phyloP scores from a whole-genome alignment of 2,329 filamentous ascomycete genomes.

The Macrophomina pseudophaseolina region DNA sequence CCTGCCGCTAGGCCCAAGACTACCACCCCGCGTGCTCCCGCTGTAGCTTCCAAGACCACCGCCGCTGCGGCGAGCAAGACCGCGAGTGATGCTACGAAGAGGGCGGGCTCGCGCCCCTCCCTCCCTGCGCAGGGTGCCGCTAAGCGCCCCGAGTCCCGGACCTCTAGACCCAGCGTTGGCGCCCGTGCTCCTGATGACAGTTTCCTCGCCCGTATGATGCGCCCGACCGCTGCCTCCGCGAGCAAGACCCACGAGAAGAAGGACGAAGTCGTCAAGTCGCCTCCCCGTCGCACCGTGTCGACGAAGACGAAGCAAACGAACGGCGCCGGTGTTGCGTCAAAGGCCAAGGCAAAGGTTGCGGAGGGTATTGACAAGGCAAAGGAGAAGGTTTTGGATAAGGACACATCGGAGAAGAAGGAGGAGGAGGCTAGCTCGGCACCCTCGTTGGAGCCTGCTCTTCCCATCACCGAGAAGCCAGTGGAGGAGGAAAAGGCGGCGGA shows the following conservation, averaged over 20 bases:
- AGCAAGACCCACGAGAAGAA: slow-evolving; percentile 71
- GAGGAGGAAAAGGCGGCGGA: slow-evolving; percentile 20
- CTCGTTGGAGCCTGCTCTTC: slow-evolving; percentile 16
- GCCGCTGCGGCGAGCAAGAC: slow-evolving; percentile 37
- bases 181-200: slow-evolving; percentile 64
- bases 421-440: neutral
- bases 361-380: slow-evolving; percentile 43
- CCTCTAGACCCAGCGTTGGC: slow-evolving; percentile 34
- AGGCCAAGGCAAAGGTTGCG: slow-evolving; percentile 45
- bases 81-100: slow-evolving; percentile 45
- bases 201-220: slow-evolving; percentile 82
- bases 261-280: slow-evolving; percentile 40
- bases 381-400: slow-evolving; percentile 34
- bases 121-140: slow-evolving; percentile 37
- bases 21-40: slow-evolving; percentile 37
- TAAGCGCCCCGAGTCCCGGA: slow-evolving; percentile 59
- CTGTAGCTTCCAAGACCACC: slow-evolving; percentile 35
- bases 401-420: slow-evolving; percentile 12
- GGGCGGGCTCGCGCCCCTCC: slow-evolving; percentile 42
- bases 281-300: slow-evolving; percentile 38
- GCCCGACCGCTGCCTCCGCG: slow-evolving; percentile 72
- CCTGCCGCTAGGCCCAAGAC: slow-evolving; percentile 46
- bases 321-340: slow-evolving; percentile 35
- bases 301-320: slow-evolving; percentile 31
- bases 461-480: slow-evolving; percentile 15